Conservation (phyloP, 2,329 filamentous ascomycete genomes). For the Microdochium nivale region DNA sequence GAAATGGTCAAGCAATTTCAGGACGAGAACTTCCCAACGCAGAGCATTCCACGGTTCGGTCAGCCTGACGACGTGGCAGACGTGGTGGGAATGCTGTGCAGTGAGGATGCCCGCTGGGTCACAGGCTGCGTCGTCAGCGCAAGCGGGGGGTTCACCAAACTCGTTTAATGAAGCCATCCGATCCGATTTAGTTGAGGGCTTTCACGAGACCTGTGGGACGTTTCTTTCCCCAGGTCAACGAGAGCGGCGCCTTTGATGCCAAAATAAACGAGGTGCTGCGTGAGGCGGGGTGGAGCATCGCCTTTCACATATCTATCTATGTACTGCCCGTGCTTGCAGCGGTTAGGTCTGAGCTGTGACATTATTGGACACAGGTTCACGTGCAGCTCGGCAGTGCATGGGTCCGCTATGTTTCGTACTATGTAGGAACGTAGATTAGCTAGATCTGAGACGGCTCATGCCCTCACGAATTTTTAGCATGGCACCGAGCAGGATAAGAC, state of each 20-base stretch:
- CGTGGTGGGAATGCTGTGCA: conserved; percentile 62
- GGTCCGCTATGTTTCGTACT: no score
- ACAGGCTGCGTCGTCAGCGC: conserved; percentile 66
- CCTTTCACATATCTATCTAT: not conserved
- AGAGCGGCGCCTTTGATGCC: not conserved
- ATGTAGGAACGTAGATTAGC: no score
- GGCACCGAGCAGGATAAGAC: no score
- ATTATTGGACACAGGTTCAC: not conserved
- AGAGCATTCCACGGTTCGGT: conserved; percentile 36
- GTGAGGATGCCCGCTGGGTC: conserved; percentile 56
- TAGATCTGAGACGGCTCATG: no score
- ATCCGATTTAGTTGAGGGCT: not conserved
- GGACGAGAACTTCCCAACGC: conserved; percentile 21
- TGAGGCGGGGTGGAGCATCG: not conserved
- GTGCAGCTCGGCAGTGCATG: no score
- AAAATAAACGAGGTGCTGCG: not conserved
- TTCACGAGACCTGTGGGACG: no score
- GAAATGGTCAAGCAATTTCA: conserved; percentile 21
- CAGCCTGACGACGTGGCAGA: conserved; percentile 62
- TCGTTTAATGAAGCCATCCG: not conserved
- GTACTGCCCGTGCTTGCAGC: not conserved
- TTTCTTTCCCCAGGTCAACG: conserved; percentile 7
- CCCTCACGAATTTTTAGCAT: no score
- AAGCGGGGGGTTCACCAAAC: conserved; percentile 38
- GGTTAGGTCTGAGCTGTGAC: not conserved